phyloP scores from a whole-genome alignment of 768 basidiomycete species.

The Boletus subparvulus region DNA sequence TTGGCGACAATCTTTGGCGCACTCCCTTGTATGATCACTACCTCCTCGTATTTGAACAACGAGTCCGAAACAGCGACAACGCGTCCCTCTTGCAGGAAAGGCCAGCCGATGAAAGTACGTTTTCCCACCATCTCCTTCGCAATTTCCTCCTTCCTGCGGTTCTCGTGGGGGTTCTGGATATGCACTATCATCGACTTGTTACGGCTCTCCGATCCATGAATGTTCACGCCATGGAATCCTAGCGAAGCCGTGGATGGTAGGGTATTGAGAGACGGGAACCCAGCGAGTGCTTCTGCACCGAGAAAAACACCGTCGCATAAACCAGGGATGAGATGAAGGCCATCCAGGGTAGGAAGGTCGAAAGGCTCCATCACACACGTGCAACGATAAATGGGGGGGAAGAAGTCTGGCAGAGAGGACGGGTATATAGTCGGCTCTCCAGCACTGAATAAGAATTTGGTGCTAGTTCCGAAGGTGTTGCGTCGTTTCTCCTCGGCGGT shows the following conservation, averaged over 20 bases:
- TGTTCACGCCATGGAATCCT: slow-evolving; percentile 87
- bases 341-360: slow-evolving; percentile 82
- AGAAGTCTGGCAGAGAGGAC: slow-evolving; percentile 92
- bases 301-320: slow-evolving; percentile 87
- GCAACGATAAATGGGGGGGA: slow-evolving; percentile 83
- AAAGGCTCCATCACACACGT: slow-evolving; percentile 80
- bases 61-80: slow-evolving; percentile 87
- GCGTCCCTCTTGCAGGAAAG: slow-evolving; percentile 89
- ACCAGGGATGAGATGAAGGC: slow-evolving; percentile 82
- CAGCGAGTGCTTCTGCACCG: slow-evolving; percentile 83
- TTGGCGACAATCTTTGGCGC: slow-evolving; percentile 60
- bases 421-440: slow-evolving; percentile 70
- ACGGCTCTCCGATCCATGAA: slow-evolving; percentile 85
- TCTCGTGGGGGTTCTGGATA: slow-evolving; percentile 73
- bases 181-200: slow-evolving; percentile 94
- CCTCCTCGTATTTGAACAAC: slow-evolving; percentile 81
- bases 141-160: slow-evolving; percentile 65
- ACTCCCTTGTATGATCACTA: slow-evolving; percentile 49
- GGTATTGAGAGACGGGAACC: slow-evolving; percentile 94
- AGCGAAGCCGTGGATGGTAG: slow-evolving; percentile 75
- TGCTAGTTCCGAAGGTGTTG: slow-evolving; percentile 79
- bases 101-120: slow-evolving; percentile 85
- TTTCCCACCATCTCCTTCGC: slow-evolving; percentile 75
- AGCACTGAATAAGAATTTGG: slow-evolving; percentile 70
- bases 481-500: slow-evolving; percentile 71